These are phyloP conservation scores for Oenanthe sinensis DNA, from an alignment of 129 eudicot species.

Conservation along the genomic window DNA sequence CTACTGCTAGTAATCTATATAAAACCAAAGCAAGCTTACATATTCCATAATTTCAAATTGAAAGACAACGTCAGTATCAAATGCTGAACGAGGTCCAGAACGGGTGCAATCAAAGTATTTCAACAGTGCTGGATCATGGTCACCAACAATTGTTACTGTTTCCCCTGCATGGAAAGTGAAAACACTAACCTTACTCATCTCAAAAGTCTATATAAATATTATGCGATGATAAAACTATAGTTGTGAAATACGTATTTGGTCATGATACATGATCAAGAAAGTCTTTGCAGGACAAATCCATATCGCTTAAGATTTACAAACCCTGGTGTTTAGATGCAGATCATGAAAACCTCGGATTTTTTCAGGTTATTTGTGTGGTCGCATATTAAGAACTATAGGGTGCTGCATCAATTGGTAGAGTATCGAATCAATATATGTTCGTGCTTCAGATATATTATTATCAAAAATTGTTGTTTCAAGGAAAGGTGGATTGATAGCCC, in stretches of 20 bases:
- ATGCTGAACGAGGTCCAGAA: conserved; percentile 96
- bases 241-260: neutral
- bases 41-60: conserved; percentile 99
- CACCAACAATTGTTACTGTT: conserved; percentile 86
- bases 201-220: neutral
- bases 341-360: neutral
- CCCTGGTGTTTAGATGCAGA: neutral
- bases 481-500: neutral
- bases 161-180: conserved; percentile 49
- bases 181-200: neutral
- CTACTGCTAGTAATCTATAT: neutral
- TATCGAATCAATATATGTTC: neutral
- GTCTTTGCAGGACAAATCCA: neutral
- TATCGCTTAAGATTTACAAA: neutral
- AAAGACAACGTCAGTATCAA: conserved; percentile 76
- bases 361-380: neutral
- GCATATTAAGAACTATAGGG: neutral
- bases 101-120: conserved; percentile 91
- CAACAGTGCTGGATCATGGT: conserved; percentile 73
- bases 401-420: neutral
- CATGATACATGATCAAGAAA: neutral
- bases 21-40: conserved; percentile 39
- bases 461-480: neutral
- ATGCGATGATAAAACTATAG: neutral
- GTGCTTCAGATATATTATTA: neutral